Percentiles rank a stretch among this genome's conserved stretches.
Evolutionary conservation across 31 red algal genomes (phyloP).

Genomic region (Endocladia muricata): DNA sequence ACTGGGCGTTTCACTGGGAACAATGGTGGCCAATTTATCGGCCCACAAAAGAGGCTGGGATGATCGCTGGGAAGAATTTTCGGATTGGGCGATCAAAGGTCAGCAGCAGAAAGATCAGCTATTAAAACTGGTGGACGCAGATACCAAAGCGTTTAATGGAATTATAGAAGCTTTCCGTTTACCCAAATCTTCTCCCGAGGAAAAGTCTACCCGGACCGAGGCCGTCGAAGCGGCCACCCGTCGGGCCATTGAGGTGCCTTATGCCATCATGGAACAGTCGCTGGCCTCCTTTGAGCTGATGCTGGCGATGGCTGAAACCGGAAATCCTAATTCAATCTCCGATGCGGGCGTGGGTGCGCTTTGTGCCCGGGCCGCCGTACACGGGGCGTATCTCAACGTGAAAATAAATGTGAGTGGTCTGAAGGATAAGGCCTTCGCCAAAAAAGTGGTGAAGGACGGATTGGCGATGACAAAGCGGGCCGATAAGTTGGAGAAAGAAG

Average conservation of each 20-base stretch:
- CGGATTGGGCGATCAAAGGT: too few species aligned
- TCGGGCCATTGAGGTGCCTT: neutral
- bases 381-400: conserved; percentile 1
- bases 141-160: neutral
- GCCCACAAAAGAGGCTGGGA: too few species aligned
- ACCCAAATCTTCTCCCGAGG: neutral
- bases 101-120: neutral
- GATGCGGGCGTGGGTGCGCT: conserved; percentile 15
- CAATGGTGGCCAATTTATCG: too few species aligned
- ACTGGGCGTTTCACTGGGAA: too few species aligned
- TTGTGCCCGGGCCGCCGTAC: neutral
- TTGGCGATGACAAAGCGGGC: neutral
- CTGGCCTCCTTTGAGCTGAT: neutral
- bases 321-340: conserved; percentile 3
- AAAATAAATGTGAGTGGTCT: neutral
- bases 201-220: neutral
- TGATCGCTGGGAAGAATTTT: too few species aligned
- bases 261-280: neutral
- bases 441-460: neutral
- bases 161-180: conserved; percentile 1
- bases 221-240: neutral
- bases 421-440: neutral
- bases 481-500: neutral
- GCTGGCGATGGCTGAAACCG: neutral
- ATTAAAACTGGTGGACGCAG: conserved; percentile 6